Evolutionary conservation across 164 flowering plant species (phyloP), one percentile per base, ranked within the genome.

Genomic region (Vitis rotundifolia): DNA sequence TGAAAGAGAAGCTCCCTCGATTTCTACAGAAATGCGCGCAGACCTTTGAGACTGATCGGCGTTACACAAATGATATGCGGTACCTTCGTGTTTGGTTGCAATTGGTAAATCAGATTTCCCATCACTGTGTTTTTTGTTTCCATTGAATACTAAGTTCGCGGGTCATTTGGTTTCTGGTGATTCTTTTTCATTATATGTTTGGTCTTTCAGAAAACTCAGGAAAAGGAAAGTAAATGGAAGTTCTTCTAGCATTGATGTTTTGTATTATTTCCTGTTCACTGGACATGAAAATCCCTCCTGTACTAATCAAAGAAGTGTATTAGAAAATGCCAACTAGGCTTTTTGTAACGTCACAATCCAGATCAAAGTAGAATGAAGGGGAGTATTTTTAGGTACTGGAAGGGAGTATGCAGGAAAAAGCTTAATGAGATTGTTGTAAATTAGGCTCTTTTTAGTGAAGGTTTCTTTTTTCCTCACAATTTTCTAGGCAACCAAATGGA

Each of bases 1-100:
- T 91, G 67, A 84, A 81, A 22, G 89, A 87, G 79, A 95, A 95
- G 86, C 92, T 95, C 62, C 98, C 98, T 66, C 86, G 98, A 49
- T 95, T 95, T 74, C 84, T 95, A 8, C 99, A 95, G 81, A 95
- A 86, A 78, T 93, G 98, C 65, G 83, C 87, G 13, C 90, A 80
- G 76, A 77, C 84, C 1, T 93, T 95, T 62, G 71, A 87, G 67
- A 47, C 78, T 53, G 96, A 95, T 73, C 85, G 80, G 15, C 87
- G 84, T 7, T 95, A 95, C 72, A 70, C 80, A 18, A 86, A 93
- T 60, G 99, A 95, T 69, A 53, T 80, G 72, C 97, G 98, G 0
- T 95, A 88, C 71, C 72, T 95, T 67, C 89, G 91, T n/a, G 89
- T 93, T 72, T 95, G 98, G 98, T 76, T 93, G 65, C 91, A 89